Conservation (phyloP, 2,329 filamentous ascomycete genomes). For the Xylaria sp. region DNA sequence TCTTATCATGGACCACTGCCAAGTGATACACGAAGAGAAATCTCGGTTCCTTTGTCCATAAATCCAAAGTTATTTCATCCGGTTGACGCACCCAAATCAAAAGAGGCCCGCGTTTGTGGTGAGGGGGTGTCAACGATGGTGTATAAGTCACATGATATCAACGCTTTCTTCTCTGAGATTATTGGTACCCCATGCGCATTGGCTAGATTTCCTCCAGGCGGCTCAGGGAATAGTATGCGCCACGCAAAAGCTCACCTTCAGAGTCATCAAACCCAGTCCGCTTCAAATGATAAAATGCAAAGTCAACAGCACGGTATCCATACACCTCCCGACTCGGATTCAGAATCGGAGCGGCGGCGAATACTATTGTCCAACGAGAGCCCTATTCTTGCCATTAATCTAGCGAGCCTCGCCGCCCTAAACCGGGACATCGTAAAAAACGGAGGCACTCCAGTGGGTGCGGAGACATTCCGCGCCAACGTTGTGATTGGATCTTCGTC, state of each 20-base stretch:
- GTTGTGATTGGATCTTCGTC: slow-evolving; percentile 72
- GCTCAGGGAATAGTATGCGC: slow-evolving; percentile 67
- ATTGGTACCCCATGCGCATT: slow-evolving; percentile 84
- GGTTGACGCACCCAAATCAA: slow-evolving; percentile 52
- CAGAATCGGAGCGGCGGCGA: slow-evolving; percentile 59
- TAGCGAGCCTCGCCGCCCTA: slow-evolving; percentile 79
- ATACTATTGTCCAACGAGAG: slow-evolving; percentile 93
- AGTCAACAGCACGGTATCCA: slow-evolving; percentile 65
- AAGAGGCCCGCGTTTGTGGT: slow-evolving; percentile 80
- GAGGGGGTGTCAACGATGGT: slow-evolving; percentile 77
- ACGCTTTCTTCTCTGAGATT: slow-evolving; percentile 79
- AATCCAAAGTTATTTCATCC: slow-evolving; percentile 68
- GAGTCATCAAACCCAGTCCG: slow-evolving; percentile 60
- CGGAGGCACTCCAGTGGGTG: slow-evolving; percentile 72
- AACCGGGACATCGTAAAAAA: slow-evolving; percentile 75
- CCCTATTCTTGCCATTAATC: slow-evolving; percentile 86
- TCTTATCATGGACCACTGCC: slow-evolving; percentile 55
- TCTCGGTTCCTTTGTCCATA: slow-evolving; percentile 72
- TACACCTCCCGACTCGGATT: slow-evolving; percentile 68
- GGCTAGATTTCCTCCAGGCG: slow-evolving; percentile 81
- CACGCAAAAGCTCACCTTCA: slow-evolving; percentile 78
- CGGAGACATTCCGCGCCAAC: slow-evolving; percentile 88
- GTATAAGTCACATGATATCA: slow-evolving; percentile 74
- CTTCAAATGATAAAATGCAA: slow-evolving; percentile 54
- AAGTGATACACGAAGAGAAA: slow-evolving; percentile 44